Evolutionary conservation across 192 early-diverging fungal genomes (phyloP).

Genomic region (Funneliformis mosseae): DNA sequence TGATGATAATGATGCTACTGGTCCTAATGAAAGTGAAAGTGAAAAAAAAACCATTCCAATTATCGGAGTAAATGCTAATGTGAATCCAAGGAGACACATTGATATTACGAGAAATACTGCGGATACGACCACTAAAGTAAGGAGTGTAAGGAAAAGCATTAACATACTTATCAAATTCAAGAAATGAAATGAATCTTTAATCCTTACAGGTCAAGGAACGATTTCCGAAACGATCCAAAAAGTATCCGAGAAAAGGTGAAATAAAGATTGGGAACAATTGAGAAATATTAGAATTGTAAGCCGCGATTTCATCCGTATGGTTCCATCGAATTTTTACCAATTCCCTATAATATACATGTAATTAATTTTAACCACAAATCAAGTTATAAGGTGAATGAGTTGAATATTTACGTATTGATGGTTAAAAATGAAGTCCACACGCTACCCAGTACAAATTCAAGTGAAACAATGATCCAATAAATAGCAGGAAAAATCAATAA

Average conservation of each 20-base stretch:
- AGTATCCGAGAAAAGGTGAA: constrained; percentile 62
- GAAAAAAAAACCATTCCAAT: constrained; percentile 14
- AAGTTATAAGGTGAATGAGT: background rate
- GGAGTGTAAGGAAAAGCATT: background rate
- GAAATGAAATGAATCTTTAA: no score
- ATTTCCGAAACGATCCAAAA: constrained; percentile 59
- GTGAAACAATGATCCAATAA: constrained; percentile 62
- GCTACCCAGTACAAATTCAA: constrained; percentile 63
- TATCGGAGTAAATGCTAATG: background rate
- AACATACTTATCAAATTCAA: no score
- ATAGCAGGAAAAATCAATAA: constrained; percentile 59
- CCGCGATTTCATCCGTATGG: constrained; percentile 54
- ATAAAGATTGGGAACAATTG: constrained; percentile 66
- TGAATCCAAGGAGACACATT: constrained; percentile 15
- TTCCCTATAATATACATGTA: constrained; percentile 52
- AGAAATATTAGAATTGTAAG: constrained; percentile 60
- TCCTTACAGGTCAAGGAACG: constrained; percentile 48
- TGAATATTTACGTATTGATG: constrained; percentile 52
- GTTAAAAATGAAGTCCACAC: constrained; percentile 69
- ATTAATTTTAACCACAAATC: no score
- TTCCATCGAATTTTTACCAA: constrained; percentile 64
- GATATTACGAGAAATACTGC: background rate
- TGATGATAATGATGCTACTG: background rate
- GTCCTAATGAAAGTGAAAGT: constrained; percentile 9
- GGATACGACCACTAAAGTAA: background rate